These are phyloP conservation scores for Phylloporus arenicola DNA, from an alignment of 768 basidiomycete genomes.

Conservation along the genomic window DNA sequence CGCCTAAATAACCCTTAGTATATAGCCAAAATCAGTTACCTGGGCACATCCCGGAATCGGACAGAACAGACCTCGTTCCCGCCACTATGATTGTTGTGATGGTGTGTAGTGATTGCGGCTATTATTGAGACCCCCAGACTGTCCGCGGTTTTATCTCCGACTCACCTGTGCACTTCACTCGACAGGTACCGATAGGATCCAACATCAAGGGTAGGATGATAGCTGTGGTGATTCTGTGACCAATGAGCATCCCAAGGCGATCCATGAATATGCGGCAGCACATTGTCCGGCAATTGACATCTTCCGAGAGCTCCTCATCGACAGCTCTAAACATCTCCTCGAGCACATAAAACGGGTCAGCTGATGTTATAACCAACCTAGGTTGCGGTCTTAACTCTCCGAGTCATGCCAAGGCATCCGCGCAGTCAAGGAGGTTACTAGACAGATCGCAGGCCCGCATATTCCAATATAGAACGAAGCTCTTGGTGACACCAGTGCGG, in stretches of 20 bases:
- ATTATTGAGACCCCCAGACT: slow-evolving; percentile 33
- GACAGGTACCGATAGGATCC: slow-evolving; percentile 6
- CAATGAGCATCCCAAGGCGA: slow-evolving; percentile 3
- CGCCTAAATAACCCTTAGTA: neutral
- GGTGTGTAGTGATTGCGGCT: slow-evolving; percentile 84
- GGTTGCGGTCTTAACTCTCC: too few species aligned
- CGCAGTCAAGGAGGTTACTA: too few species aligned
- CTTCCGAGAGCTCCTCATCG: slow-evolving; percentile 8
- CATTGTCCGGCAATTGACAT: slow-evolving; percentile 11
- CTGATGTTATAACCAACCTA: too few species aligned
- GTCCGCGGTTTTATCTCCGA: neutral
- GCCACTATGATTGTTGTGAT: slow-evolving; percentile 85
- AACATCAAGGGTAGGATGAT: slow-evolving; percentile 5
- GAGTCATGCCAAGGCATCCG: too few species aligned
- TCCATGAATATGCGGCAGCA: slow-evolving; percentile 15
- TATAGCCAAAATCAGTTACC: too few species aligned
- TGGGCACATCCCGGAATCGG: too few species aligned
- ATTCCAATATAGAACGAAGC: too few species aligned
- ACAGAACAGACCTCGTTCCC: slow-evolving; percentile 63
- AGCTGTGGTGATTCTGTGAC: neutral
- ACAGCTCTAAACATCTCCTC: slow-evolving; percentile 18
- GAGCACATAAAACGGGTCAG: slow-evolving; percentile 1
- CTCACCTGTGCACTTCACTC: slow-evolving; percentile 1
- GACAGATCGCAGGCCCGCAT: too few species aligned
- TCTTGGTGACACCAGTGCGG: too few species aligned